Evolutionary conservation across 345 rosid species (phyloP).

Genomic region (Brassica juncea): DNA sequence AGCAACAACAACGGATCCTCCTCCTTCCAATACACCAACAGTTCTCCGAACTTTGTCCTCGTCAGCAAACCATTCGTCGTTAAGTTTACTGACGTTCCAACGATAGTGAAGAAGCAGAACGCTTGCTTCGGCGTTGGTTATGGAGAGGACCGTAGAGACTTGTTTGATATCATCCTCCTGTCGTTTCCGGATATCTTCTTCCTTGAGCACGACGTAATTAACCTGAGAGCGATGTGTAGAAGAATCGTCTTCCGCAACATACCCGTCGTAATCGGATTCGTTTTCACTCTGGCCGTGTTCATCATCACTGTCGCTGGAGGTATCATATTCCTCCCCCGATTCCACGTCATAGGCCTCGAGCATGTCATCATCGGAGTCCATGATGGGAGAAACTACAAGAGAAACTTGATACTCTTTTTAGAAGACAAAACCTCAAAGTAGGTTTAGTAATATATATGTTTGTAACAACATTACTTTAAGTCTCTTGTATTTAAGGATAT

Average conservation of each 20-base stretch:
- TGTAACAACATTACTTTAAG: background rate
- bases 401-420: background rate
- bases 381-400: background rate
- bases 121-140: background rate
- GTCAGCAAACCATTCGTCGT: conserved; percentile 18
- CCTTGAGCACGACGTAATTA: conserved; percentile 6
- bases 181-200: conserved; percentile 5
- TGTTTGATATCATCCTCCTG: conserved; percentile 1
- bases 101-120: conserved; percentile 6
- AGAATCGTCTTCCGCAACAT: background rate
- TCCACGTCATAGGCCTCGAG: background rate
- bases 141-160: background rate
- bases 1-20: background rate
- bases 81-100: conserved; percentile 13
- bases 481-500: background rate
- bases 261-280: background rate
- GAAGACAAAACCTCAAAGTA: background rate
- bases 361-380: background rate
- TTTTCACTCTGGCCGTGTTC: background rate
- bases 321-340: background rate
- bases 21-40: background rate
- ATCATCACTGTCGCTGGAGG: background rate
- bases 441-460: background rate
- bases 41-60: conserved; percentile 12
- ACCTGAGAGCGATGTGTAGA: background rate